Conservation (phyloP, 2,329 filamentous ascomycete species). For the Alternaria solani region DNA sequence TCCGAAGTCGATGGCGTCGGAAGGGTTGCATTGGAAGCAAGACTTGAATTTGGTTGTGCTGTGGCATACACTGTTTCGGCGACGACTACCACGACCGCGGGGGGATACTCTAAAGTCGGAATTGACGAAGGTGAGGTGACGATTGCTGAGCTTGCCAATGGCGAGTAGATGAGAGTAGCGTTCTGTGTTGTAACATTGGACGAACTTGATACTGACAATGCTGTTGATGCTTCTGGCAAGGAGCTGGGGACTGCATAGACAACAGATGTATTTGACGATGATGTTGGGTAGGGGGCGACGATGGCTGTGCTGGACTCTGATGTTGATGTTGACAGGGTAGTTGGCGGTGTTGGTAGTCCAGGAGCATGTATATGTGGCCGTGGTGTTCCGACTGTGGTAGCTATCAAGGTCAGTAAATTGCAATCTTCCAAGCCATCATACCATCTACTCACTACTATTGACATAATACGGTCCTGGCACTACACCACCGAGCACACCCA, state of each 20-base stretch:
- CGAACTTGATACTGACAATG: not conserved
- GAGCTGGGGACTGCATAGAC: not conserved
- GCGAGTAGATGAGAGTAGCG: slow-evolving; percentile 11
- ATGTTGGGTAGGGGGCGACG: slow-evolving; percentile 3
- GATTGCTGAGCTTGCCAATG: slow-evolving; percentile 5
- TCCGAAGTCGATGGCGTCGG: not conserved
- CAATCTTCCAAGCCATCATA: not conserved
- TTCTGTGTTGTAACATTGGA: not conserved
- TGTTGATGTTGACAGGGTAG: slow-evolving; percentile 3
- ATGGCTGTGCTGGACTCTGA: not conserved
- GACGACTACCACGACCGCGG: slow-evolving; percentile 4
- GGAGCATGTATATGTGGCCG: slow-evolving; percentile 25
- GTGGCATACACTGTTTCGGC: slow-evolving; percentile 6
- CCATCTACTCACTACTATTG: slow-evolving; percentile 22
- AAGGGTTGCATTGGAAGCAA: not conserved
- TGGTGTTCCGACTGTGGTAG: slow-evolving; percentile 17
- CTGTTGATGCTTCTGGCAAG: not conserved
- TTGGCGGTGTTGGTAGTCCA: slow-evolving; percentile 1
- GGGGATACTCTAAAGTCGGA: slow-evolving; percentile 4
- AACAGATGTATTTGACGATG: slow-evolving; percentile 5
- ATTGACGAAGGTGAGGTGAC: slow-evolving; percentile 1
- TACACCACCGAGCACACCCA: slow-evolving; percentile 21
- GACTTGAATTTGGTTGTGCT: not conserved
- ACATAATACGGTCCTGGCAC: slow-evolving; percentile 16
- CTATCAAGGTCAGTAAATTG: slow-evolving; percentile 14